Conservation (phyloP, 768 basidiomycete species). For the Collybia sordida region DNA sequence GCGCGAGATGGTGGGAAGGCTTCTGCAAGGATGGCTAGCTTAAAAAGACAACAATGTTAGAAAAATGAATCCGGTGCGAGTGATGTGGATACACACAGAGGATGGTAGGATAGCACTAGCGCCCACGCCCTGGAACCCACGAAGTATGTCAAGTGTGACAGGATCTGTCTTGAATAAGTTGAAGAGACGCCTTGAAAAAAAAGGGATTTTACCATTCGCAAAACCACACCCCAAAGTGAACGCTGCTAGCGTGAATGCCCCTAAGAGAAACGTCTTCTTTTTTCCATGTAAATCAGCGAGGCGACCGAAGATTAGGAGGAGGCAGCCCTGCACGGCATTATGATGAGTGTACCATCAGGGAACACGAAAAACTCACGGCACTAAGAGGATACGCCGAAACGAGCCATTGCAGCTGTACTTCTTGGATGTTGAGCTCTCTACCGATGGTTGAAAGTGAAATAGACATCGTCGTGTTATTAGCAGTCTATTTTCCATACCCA, state of each 20-base stretch:
- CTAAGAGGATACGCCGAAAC: slow-evolving; percentile 66
- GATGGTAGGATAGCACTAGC: slow-evolving; percentile 75
- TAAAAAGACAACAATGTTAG: background rate
- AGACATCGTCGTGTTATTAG: slow-evolving; percentile 44
- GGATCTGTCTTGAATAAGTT: slow-evolving; percentile 38
- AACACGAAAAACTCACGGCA: slow-evolving; percentile 37
- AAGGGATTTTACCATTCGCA: slow-evolving; percentile 36
- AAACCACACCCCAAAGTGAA: slow-evolving; percentile 71
- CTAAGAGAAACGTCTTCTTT: slow-evolving; percentile 62
- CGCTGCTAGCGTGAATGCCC: slow-evolving; percentile 49
- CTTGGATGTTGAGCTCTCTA: slow-evolving; percentile 43
- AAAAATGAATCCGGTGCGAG: slow-evolving; percentile 1
- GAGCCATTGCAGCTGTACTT: slow-evolving; percentile 65
- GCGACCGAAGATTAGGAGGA: slow-evolving; percentile 73
- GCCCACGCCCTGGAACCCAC: slow-evolving; percentile 79
- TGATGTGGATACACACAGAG: slow-evolving; percentile 43
- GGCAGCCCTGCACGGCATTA: slow-evolving; percentile 56
- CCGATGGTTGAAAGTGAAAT: slow-evolving; percentile 55
- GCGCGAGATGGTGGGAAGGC: slow-evolving; percentile 66
- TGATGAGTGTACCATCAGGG: background rate
- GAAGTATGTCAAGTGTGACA: slow-evolving; percentile 65
- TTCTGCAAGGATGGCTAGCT: slow-evolving; percentile 83
- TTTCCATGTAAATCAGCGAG: slow-evolving; percentile 79
- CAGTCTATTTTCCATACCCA: slow-evolving; percentile 22
- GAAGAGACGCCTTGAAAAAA: background rate